Evolutionary conservation across 2,329 filamentous ascomycete genomes (phyloP), one percentile per base, ranked within the genome.

Genomic region (Aschersonia sp.): DNA sequence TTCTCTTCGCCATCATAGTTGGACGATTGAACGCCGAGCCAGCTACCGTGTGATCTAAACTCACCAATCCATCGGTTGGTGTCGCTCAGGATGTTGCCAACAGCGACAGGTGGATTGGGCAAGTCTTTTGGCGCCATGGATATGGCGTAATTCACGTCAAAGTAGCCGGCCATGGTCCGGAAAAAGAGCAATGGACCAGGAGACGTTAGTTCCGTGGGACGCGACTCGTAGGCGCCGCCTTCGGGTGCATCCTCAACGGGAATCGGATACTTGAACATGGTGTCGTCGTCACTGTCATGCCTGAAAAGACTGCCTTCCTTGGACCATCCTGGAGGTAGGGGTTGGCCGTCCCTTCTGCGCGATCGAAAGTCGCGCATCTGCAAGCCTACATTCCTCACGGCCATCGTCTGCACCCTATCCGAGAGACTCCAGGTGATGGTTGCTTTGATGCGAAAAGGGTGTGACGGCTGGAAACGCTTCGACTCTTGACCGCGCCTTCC

Each of bases 1-100:
- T 59, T 60, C 57, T 69, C 68, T 43, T 67, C 65, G 42, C 67
- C 66, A 6, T 67, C 66, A 47, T 70, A 66, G 54, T 70, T 71
- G 50, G 66, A 68, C n/a, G 65, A 63, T 53, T 70, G 67, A 5
- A 70, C 54, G 7, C 68, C 68, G 39, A 71, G 54, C 68, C 68
- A 71, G 35, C 61, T 62, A 46, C 70, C 68, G 52, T 71, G 68
- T n/a, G 66, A 61, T 40, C 67, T 61, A 37, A 70, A 62, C 44
- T 64, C 61, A 31, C 68, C 68, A n/a, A 66, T 58, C 66, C 66
- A 69, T 33, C 57, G 56, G 42, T 61, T 59, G 3, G 54, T 53
- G 41, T 55, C 61, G 46, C 58, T 56, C 60, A 63, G 66, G 52
- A 71, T 66, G 47, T 66, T 68, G 30, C 68, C 68, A 14, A 70